Base-by-base conservation (phyloP, 805 yeast genomes). In the Yarrowia sp. region DNA sequence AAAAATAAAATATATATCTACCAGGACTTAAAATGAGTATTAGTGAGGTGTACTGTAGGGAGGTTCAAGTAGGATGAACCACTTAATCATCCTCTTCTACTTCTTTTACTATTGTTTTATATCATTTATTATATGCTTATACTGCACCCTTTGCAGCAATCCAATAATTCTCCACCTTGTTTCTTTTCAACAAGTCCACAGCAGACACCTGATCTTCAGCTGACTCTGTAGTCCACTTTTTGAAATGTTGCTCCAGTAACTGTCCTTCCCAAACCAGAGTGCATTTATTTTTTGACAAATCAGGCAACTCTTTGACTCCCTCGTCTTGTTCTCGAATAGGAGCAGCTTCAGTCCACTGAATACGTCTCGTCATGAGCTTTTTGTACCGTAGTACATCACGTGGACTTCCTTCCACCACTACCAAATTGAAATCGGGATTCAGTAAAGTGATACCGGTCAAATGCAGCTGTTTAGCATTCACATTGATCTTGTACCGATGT, bases 381-480 rank as follows among this genome's bases (percentile, higher is more conserved):
- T 84, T 84, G 74, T 84, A 92, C 69, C 84, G 84, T n/a, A 78
- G 79, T 22, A 89, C 75, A 41, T 85, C 78, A 67, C 85, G 85
- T 36, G 78, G 82, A 0, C 88, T 86, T 0, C 98, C 98, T 70
- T 90, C 93, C 1, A 85, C 87, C 1, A 93, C 78, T 0, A 93
- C 80, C 44, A 92, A 71, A 43, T 83, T 83, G 67, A 84, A 81
- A 8, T 66, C 63, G 1, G 73, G 69, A 38, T 70, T 68, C 47
- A 73, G 62, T 4, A 79, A 64, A 4, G 75, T 69, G 31, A 84
- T 78, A 0, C 99, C 99, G 2, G 78, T 79, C 31, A 92, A 74
- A 1, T 78, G 82, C 55, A 85, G 73, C 72, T 93, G 93, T 68
- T 85, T 85, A 0, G 97, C 96, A 74, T 91, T 91, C 67, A 83